phyloP scores from a whole-genome alignment of 768 basidiomycete species.

The Tulasnella sp. region DNA sequence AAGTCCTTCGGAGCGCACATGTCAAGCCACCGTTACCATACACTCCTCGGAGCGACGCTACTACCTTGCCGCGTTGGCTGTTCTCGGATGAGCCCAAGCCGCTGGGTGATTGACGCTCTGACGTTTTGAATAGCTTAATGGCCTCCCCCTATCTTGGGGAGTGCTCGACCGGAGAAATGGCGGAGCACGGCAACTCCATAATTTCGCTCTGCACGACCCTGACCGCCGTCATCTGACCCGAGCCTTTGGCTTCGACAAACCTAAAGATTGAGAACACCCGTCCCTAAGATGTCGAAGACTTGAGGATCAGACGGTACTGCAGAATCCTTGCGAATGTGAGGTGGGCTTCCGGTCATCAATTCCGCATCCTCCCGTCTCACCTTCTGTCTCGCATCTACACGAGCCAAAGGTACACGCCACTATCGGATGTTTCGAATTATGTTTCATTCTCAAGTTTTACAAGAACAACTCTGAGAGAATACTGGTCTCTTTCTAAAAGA shows the following conservation, averaged over 20 bases:
- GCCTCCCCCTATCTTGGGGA: too few species aligned
- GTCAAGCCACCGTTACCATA: neutral
- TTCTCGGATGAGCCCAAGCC: neutral
- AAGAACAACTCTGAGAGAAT: too few species aligned
- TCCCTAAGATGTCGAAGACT: neutral
- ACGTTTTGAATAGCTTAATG: too few species aligned
- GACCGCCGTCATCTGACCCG: slow-evolving; percentile 1
- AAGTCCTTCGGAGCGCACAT: neutral
- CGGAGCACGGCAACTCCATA: neutral
- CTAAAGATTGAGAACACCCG: neutral
- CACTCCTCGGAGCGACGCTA: neutral
- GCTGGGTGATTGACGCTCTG: neutral
- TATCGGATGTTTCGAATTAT: too few species aligned
- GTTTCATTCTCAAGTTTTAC: too few species aligned
- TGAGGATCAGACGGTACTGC: too few species aligned
- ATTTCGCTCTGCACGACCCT: neutral
- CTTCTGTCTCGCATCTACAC: too few species aligned
- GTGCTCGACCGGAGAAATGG: neutral
- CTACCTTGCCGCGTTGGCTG: neutral
- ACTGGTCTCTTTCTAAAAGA: too few species aligned
- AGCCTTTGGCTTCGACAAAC: neutral
- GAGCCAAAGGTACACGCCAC: too few species aligned
- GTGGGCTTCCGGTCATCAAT: neutral
- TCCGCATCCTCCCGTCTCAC: neutral
- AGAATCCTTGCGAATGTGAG: neutral